phyloP scores from a whole-genome alignment of 345 rosid genomes.

The Citrus unshiu region DNA sequence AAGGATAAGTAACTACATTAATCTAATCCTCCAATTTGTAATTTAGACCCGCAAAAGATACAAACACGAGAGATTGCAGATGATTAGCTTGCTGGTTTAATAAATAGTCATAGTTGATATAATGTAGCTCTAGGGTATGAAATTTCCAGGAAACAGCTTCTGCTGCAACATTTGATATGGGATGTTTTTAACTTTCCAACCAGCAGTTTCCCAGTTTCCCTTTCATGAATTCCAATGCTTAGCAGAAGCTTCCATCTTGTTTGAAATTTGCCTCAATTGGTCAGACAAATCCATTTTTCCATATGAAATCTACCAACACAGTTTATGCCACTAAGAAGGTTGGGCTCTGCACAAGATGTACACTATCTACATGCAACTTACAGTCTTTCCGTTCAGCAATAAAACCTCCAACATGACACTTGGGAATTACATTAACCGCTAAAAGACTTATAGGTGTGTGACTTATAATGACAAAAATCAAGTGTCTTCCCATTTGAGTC shows the following conservation, averaged over 20 bases:
- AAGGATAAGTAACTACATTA: not conserved
- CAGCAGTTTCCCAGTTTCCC: not conserved
- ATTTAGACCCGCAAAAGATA: not conserved
- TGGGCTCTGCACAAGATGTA: not conserved
- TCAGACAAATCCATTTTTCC: not conserved
- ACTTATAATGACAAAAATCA: not conserved
- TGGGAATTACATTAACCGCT: not conserved
- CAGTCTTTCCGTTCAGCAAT: slow-evolving; percentile 4
- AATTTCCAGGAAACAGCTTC: slow-evolving; percentile 25
- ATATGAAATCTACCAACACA: not conserved
- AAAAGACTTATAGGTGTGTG: not conserved
- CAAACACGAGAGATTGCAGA: not conserved
- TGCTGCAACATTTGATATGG: slow-evolving; percentile 6
- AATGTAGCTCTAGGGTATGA: not conserved
- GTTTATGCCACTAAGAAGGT: not conserved
- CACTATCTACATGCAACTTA: slow-evolving; percentile 2
- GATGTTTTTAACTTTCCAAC: not conserved
- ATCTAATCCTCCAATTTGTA: not conserved
- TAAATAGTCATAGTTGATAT: not conserved
- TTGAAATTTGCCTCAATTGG: not conserved
- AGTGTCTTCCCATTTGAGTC: slow-evolving; percentile 1
- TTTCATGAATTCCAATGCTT: not conserved
- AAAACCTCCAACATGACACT: not conserved
- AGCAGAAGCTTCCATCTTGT: slow-evolving; percentile 9
- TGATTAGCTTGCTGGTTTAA: not conserved